phyloP scores from a whole-genome alignment of 257 asterid genomes.

The Solanum neorickii region DNA sequence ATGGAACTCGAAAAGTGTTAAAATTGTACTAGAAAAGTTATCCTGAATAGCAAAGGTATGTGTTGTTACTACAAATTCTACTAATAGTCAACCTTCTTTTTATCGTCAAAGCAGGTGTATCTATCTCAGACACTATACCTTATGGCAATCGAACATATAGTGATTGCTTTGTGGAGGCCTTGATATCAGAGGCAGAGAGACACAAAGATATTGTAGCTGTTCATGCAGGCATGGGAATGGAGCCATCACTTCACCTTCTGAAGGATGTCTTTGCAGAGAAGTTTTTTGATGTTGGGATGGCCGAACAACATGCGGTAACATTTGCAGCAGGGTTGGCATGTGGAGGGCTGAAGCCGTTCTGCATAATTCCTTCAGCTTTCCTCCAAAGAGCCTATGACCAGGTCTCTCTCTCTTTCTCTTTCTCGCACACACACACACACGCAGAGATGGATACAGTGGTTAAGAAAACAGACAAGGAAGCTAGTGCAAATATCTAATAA shows the following conservation, averaged over 20 bases:
- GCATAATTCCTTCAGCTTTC: conserved; percentile 75
- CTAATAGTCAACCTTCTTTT: background rate
- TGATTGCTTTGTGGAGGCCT: conserved; percentile 61
- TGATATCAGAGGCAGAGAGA: conserved; percentile 47
- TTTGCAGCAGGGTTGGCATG: conserved; percentile 79
- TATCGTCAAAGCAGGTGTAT: conserved; percentile 22
- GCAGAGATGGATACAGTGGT: background rate
- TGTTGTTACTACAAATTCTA: background rate
- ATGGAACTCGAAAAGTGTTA: background rate
- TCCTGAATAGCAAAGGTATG: background rate
- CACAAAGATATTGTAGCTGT: conserved; percentile 71
- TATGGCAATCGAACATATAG: conserved; percentile 39
- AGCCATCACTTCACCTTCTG: conserved; percentile 46
- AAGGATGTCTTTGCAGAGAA: conserved; percentile 41
- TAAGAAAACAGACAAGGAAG: background rate
- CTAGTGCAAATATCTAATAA: background rate
- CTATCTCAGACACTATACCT: conserved; percentile 8
- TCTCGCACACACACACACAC: background rate
- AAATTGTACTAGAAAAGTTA: background rate
- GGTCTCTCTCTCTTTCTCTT: conserved; percentile 20
- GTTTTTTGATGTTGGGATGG: conserved; percentile 83
- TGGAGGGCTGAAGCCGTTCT: conserved; percentile 85
- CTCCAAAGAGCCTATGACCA: conserved; percentile 91
- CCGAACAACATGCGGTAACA: conserved; percentile 96
- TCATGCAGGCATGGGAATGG: conserved; percentile 92